Percentiles rank a stretch among this genome's conserved stretches.
Evolutionary conservation across 495 filamentous ascomycete species (phyloP).

Genomic region (Aspergillus hancockii): DNA sequence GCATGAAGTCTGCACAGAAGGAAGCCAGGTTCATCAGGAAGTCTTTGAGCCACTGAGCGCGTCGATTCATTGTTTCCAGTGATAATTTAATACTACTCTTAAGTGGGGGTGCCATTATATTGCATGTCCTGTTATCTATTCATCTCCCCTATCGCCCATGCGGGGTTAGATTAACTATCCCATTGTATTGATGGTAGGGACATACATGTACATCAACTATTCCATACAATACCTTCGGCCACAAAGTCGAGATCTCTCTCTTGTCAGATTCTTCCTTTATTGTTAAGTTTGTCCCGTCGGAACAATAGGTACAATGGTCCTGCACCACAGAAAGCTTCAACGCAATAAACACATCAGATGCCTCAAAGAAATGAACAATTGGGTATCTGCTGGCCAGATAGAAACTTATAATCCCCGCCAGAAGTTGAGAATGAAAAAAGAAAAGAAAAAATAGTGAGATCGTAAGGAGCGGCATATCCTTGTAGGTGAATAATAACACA

Average conservation of each 20-base stretch:
- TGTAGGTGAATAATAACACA: slow-evolving; percentile 18
- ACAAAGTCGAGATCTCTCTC: neutral
- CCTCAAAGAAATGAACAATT: slow-evolving; percentile 6
- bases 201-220: slow-evolving; percentile 1
- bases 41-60: neutral
- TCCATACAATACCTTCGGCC: neutral
- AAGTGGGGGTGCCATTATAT: too few species aligned
- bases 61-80: neutral
- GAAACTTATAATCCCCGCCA: slow-evolving; percentile 18
- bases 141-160: too few species aligned
- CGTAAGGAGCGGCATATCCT: slow-evolving; percentile 9
- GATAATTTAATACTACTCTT: too few species aligned
- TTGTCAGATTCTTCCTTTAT: neutral
- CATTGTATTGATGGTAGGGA: neutral
- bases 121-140: too few species aligned
- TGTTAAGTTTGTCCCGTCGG: neutral
- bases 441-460: slow-evolving; percentile 5
- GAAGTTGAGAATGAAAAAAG: slow-evolving; percentile 4
- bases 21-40: neutral
- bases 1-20: neutral
- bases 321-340: neutral
- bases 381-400: slow-evolving; percentile 27
- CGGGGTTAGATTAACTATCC: too few species aligned
- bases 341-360: slow-evolving; percentile 1
- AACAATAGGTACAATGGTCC: neutral